Base-by-base conservation (phyloP, 2,329 filamentous ascomycete genomes). In the Fusarium pseudonygamai region DNA sequence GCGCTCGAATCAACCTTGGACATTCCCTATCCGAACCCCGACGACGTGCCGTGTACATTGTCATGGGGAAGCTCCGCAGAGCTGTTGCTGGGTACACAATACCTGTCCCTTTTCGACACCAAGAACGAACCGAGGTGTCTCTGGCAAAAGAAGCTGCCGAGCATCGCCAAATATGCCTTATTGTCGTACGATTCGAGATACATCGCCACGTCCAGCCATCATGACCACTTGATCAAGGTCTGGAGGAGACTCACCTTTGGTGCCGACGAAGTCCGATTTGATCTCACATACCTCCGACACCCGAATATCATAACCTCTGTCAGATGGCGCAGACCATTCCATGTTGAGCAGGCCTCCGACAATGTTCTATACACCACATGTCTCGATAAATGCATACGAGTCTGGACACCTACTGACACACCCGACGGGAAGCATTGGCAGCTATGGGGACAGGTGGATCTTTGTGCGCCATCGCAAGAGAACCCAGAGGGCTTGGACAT, bases 331-430 rank as follows among this genome's bases (percentile, higher is more conserved):
- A 90, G 90, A 70, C 93, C 94, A 11, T 89, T 90, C 70, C 90
- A 96, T 78, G 84, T 90, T 20, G 93, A 96, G 40, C 93, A 97
- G 79, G 91, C 90, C 11, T 89, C 92, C 62, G 93, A 96, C 43
- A 96, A 97, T 81, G 92, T 97, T 2, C 87, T 99, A 3, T 98
- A 97, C 79, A 97, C 96, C 0, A 90, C 95, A 72, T 97, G 94
- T 76, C 88, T 90, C 20, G 96, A 99, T 80, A 91, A 92, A 65
- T 86, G 92, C 56, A 84, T 98, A 71, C 90, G 95, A 50, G 88
- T 98, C 45, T 99, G 96, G 96, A 92, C 92, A 1, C 88, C 92
- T 14, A 91, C 90, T 10, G 93, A 97, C 69, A 88, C 90, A 42
- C 89, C 93, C 75, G 89, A 91, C 26, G 85, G 91, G 18, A 91